Evolutionary conservation across 164 flowering plant genomes (phyloP), one percentile per base, ranked within the genome.

Genomic region (Kalanchoe fedtschenkoi): DNA sequence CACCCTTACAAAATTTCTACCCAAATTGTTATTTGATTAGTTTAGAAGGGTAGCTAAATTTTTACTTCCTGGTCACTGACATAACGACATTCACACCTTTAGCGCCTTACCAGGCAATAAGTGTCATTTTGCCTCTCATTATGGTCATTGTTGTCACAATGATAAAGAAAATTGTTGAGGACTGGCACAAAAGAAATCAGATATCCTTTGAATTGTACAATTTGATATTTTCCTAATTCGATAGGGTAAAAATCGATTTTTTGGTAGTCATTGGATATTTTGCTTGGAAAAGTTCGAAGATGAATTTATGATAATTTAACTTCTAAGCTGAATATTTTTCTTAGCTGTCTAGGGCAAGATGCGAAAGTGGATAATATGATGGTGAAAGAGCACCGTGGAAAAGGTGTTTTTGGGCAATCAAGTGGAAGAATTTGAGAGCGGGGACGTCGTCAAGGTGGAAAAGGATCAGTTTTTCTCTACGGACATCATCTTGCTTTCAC

Each of bases 371-470:
- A 91, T 65, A 83, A 82, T 68, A 78, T 96, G 57, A 85, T 79
- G 68, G 90, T 85, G 32, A 76, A 82, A 71, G 86, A 86, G 34
- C 91, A 80, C 63, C 34, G 26, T 41, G 71, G 80, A 54, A 68
- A 76, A 62, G 97, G 97, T 4, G 33, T 8, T 60, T 91, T 91
- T 41, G 66, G 75, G 13, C 42, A 66, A 80, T 78, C 11, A 81
- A 75, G 57, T 91, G 98, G 98, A 91, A 73, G 75, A 71, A 82
- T 65, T 76, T 91, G 62, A 77, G 72, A 68, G 98, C 89, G 32
- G 98, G 98, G 44, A 64, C 87, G 87, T 70, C 91, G 89, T 75
- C n/a, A n/a, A n/a, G n/a, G n/a, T n/a, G n/a, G n/a, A n/a, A n/a
- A n/a, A n/a, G n/a, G n/a, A n/a, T n/a, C 73, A 78, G 6, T 91